Percentiles rank a stretch among this genome's conserved stretches.
Evolutionary conservation across 83 land plant genomes (phyloP).

Genomic region (Larix sibirica): DNA sequence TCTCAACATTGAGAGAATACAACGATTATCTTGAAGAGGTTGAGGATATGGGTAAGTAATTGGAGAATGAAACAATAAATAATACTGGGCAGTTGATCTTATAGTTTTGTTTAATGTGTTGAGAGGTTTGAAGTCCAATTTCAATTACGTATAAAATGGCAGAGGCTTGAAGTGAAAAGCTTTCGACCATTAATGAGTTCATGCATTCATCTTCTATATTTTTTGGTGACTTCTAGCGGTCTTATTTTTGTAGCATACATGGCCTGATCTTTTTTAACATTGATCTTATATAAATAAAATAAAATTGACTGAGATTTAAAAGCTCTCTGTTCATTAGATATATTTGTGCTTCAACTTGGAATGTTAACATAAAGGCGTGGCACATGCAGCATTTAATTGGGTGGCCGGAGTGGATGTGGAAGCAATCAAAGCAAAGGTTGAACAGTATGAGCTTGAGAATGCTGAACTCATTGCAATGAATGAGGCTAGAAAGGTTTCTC

Average conservation of each 20-base stretch:
- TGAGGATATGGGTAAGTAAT: background rate
- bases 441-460: background rate
- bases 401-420: background rate
- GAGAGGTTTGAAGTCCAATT: background rate
- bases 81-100: too few relatives aligned
- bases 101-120: background rate
- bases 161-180: background rate
- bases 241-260: too few relatives aligned
- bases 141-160: too few relatives aligned
- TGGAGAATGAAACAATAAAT: background rate
- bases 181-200: too few relatives aligned
- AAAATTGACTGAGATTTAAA: background rate
- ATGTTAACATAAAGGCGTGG: background rate
- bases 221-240: background rate
- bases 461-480: background rate
- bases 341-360: background rate
- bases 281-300: too few relatives aligned
- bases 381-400: background rate
- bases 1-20: background rate
- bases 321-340: background rate
- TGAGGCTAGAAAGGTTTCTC: background rate
- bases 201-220: too few relatives aligned
- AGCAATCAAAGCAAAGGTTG: background rate
- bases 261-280: too few relatives aligned
- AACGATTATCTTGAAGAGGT: background rate